These are phyloP conservation scores for Saccharum officinarum DNA, from an alignment of 176 grass and related monocot genomes.

Conservation along the genomic window DNA sequence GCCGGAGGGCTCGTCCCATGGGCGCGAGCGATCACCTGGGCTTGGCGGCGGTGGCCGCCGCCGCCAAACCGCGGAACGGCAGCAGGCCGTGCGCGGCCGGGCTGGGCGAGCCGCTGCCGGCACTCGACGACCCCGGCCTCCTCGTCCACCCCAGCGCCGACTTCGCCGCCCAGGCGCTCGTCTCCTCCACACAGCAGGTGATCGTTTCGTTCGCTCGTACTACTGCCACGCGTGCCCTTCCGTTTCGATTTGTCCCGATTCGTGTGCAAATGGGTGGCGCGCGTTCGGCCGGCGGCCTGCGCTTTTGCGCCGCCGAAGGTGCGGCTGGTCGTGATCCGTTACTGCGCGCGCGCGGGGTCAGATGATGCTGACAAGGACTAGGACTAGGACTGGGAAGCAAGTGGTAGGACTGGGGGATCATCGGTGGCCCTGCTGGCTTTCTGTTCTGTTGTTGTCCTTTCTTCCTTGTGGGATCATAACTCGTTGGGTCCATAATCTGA, in stretches of 20 bases:
- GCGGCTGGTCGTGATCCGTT: conserved; percentile 24
- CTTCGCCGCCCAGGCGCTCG: conserved; percentile 71
- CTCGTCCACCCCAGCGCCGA: conserved; percentile 68
- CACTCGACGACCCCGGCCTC: conserved; percentile 62
- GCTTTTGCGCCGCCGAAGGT: conserved; percentile 6
- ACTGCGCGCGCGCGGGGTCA: background rate
- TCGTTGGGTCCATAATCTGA: conserved; percentile 5
- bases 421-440: background rate
- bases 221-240: background rate
- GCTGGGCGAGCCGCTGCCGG: conserved; percentile 66
- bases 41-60: background rate
- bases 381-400: background rate
- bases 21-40: conserved; percentile 39
- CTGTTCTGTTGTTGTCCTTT: background rate
- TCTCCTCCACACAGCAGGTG: conserved; percentile 83
- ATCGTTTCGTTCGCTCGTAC: background rate
- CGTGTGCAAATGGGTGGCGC: conserved; percentile 18
- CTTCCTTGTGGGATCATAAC: background rate
- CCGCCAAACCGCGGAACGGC: conserved; percentile 31
- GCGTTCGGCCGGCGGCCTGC: background rate
- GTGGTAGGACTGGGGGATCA: background rate
- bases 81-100: conserved; percentile 44
- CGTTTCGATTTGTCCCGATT: conserved; percentile 7
- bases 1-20: conserved; percentile 1
- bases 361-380: conserved; percentile 33